Conservation (phyloP, 2,329 filamentous ascomycete species). For the Sporothrix pallida region DNA sequence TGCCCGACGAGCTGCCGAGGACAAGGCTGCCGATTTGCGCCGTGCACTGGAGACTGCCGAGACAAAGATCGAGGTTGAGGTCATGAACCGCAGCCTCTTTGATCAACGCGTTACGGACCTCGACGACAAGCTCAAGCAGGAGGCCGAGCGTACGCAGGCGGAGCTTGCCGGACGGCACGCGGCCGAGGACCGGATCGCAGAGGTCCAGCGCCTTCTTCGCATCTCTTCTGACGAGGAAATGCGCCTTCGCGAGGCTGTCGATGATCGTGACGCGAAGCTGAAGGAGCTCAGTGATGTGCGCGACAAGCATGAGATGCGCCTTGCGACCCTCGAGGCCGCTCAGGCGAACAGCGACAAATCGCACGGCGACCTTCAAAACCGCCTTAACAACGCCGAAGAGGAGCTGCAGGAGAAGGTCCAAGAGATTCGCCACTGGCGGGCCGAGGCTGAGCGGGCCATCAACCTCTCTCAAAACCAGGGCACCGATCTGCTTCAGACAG, state of each 20-base stretch:
- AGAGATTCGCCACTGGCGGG: slow-evolving; percentile 65
- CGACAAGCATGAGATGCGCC: slow-evolving; percentile 63
- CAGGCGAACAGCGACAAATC: slow-evolving; percentile 63
- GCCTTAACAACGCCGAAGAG: slow-evolving; percentile 58
- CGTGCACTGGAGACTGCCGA: slow-evolving; percentile 63
- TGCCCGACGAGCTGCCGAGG: slow-evolving; percentile 59
- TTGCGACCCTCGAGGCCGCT: slow-evolving; percentile 71
- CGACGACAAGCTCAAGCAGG: slow-evolving; percentile 68
- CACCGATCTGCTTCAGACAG: slow-evolving; percentile 55
- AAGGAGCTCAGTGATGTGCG: slow-evolving; percentile 63
- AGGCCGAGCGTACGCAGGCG: slow-evolving; percentile 67
- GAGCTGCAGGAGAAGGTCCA: slow-evolving; percentile 62
- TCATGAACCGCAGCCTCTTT: slow-evolving; percentile 64
- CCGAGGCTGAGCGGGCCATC: slow-evolving; percentile 65
- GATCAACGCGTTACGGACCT: slow-evolving; percentile 70
- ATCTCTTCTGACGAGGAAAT: slow-evolving; percentile 75
- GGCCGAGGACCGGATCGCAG: slow-evolving; percentile 73
- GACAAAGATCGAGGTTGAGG: slow-evolving; percentile 64
- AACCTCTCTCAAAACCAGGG: slow-evolving; percentile 57
- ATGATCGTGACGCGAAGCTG: slow-evolving; percentile 72
- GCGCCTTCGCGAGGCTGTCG: slow-evolving; percentile 68
- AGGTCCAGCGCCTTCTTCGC: slow-evolving; percentile 72
- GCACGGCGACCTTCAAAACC: slow-evolving; percentile 61
- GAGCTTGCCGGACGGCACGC: slow-evolving; percentile 68
- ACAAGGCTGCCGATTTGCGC: slow-evolving; percentile 58